Base-by-base conservation (phyloP, 352 stramenopile genomes). In the Aphanomyces stellatus region DNA sequence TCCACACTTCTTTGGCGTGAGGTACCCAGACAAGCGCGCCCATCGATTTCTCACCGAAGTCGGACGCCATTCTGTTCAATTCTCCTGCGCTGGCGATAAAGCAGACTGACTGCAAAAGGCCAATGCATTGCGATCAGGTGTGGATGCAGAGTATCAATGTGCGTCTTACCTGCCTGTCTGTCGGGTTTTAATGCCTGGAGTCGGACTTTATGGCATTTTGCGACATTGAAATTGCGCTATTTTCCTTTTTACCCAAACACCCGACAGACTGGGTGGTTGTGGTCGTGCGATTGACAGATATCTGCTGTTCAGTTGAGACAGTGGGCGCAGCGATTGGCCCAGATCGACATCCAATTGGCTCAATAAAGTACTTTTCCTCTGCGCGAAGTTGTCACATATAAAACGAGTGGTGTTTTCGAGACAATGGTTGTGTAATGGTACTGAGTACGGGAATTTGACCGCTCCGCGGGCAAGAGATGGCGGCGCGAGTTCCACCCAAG, bases 1-100 rank as follows among this genome's bases (percentile, higher is more conserved):
- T 88, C 85, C 85, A 93, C 8, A 93, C 82, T 57, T 87, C 71
- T 53, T 78, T 65, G 40, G 85, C 74, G 71, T 93, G 82, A 2
- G 85, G 85, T 51, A 93, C 82, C 85, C 85, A 93, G 22, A 93
- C 80, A 75, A 87, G 84, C 46, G 84, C 81, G 49, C 79, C 78
- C 53, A 62, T 62, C n/a, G 53, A 62, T 30, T 31, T 42, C 53
- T 62, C 53, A 8, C 31, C 53, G 22, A 62, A 62, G 22, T 22
- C 33, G 22, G 55, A 59, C 51, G 31, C 11, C 25, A 17, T 59
- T 5, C 51, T 24, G 22, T 31, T 8, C 22, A 19, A 19, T 46
- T 46, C 37, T 46, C 0, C 37, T 46, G 37, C n/a, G 37, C 37
- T 46, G 37, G 37, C 37, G n/a, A 46, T 46, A 46, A 46, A 46